A percentile compares a stretch with the other conserved stretches of the same genome.
These are phyloP conservation scores for Euphorbia celastroides DNA, from an alignment of 441 rosid genomes.

Conservation along the genomic window DNA sequence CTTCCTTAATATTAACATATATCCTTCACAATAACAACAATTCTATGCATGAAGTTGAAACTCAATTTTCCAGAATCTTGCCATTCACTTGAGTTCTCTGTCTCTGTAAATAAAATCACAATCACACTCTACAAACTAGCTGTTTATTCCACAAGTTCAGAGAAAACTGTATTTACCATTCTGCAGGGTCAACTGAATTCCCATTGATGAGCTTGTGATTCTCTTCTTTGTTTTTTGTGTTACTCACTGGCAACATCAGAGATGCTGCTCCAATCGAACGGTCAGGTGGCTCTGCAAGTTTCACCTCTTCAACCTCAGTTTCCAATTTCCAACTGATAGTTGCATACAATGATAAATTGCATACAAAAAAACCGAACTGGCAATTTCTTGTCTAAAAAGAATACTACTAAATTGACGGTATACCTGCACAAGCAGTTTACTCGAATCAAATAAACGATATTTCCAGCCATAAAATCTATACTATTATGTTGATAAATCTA, in stretches of 20 bases:
- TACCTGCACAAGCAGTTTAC: slow-evolving; percentile 53
- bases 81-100: slow-evolving; percentile 87
- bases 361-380: slow-evolving; percentile 71
- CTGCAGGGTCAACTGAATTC: slow-evolving; percentile 72
- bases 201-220: slow-evolving; percentile 95
- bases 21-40: no score
- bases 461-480: no score
- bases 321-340: not conserved
- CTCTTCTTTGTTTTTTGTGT: slow-evolving; percentile 71
- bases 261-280: slow-evolving; percentile 41
- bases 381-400: slow-evolving; percentile 88
- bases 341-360: no score
- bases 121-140: not conserved
- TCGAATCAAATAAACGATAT: no score
- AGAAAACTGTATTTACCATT: slow-evolving; percentile 41
- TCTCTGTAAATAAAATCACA: slow-evolving; percentile 42
- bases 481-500: no score
- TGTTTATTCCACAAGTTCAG: not conserved
- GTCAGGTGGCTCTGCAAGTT: slow-evolving; percentile 77
- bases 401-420: slow-evolving; percentile 87
- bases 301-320: slow-evolving; percentile 19
- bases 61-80: slow-evolving; percentile 69
- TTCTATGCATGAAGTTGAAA: no score
- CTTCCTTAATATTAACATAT: no score
- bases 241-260: no score